Percentiles rank a stretch among this genome's conserved stretches.
phyloP scores from a whole-genome alignment of 169 alveolate species.

The Plasmodium berghei region DNA sequence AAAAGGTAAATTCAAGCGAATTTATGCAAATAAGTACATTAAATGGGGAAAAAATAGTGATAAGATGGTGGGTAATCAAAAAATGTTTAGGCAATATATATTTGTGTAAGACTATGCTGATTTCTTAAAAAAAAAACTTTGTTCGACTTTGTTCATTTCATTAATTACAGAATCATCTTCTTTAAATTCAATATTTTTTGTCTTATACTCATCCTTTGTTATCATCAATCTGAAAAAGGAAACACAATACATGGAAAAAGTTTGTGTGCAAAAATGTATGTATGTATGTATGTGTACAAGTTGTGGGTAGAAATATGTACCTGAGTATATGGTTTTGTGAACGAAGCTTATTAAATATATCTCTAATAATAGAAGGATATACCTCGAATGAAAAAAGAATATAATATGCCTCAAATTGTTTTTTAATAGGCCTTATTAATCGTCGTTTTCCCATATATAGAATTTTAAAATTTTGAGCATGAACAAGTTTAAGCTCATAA shows the following conservation, averaged over 20 bases:
- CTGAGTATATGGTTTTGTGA: slow-evolving; percentile 30
- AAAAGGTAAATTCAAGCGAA: no score
- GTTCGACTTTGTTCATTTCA: slow-evolving; percentile 9
- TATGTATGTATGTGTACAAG: not conserved
- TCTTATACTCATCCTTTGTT: slow-evolving; percentile 20
- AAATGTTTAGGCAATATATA: not conserved
- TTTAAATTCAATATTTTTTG: slow-evolving; percentile 10
- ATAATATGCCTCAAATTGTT: slow-evolving; percentile 42
- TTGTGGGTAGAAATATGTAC: not conserved
- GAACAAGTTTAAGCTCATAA: slow-evolving; percentile 29
- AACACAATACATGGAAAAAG: not conserved
- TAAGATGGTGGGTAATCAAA: not conserved
- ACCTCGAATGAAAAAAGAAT: slow-evolving; percentile 33
- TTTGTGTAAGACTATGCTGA: not conserved
- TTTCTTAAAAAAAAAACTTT: slow-evolving; percentile 22
- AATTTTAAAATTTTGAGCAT: slow-evolving; percentile 14
- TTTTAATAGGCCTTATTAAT: slow-evolving; percentile 46
- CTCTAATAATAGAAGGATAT: slow-evolving; percentile 39
- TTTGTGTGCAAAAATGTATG: not conserved
- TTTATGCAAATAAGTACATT: not conserved
- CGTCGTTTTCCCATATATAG: slow-evolving; percentile 41
- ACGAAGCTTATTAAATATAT: slow-evolving; percentile 7
- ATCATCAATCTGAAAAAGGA: slow-evolving; percentile 19
- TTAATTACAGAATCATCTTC: slow-evolving; percentile 12
- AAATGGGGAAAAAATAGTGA: not conserved